Base-by-base conservation (phyloP, 2,329 filamentous ascomycete species). In the Beauveria scarabaeidicola region DNA sequence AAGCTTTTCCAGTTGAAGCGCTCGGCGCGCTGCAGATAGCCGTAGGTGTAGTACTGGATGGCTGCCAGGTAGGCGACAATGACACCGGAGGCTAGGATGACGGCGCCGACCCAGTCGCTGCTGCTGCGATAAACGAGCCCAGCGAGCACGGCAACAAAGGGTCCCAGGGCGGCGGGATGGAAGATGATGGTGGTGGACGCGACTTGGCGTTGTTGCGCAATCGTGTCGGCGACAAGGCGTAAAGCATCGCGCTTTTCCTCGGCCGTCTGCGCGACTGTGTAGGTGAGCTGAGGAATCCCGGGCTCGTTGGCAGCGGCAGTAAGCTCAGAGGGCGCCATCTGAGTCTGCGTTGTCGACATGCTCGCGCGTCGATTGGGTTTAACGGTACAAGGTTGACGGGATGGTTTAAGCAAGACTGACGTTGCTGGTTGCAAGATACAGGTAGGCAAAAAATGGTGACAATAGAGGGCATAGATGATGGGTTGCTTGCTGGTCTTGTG, bases 181-280 rank as follows among this genome's bases (percentile, higher is more conserved):
- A 81, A 82, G 63, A 90, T 78, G 62, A 94, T 74, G 62, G 82
- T 75, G 53, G 77, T 75, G 15, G 85, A 83, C 8, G 89, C 85
- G 5, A 81, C 72, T 70, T 91, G 86, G 57, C 89, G 86, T 74
- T 94, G 90, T 70, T 96, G 88, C 27, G 90, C 89, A 59, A 95
- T 84, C 64, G 86, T 90, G 74, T 94, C 90, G 57, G 89, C 86
- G 51, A 96, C 80, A 19, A 96, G 80, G 62, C 82, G 82, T 58
- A 96, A 77, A 13, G 87, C 87, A 60, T 84, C 80, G 63, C 84
- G 75, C 69, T 86, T 84, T 68, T 91, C 87, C 48, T 75, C 69
- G 51, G 82, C 74, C 44, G 67, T 66, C 43, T 76, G 76, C 47
- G 85, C 72, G 50, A 80, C 68, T 63, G 81, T 80, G 55, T 88